Evolutionary conservation across 257 asterid species (phyloP), one percentile per base, ranked within the genome.

Genomic region (Voacanga thouarsii): DNA sequence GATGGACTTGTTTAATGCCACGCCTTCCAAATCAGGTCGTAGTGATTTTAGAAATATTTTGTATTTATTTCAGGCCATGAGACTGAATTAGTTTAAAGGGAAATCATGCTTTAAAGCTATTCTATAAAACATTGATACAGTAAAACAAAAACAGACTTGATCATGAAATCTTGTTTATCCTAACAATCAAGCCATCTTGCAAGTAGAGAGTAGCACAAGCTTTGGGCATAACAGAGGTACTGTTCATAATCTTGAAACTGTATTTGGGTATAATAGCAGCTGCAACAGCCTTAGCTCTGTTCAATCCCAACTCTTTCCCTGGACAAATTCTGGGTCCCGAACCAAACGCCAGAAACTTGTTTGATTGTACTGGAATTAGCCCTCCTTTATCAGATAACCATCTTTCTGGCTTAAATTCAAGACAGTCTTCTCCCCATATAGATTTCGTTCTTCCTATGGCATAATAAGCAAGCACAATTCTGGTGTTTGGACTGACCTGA

Each of bases 251-350:
- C 5, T 71, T 14, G 50, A 71, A 23, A 71, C 2, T 7, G 8
- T 71, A 71, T 4, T 45, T 71, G 60, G 15, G 50, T n/a, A 78
- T 37, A 14, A 78, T 67, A 15, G 81, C 30, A 1, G 81, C 81
- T 8, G 56, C 75, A 9, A 78, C 51, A 7, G 63, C n/a, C 80
- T 75, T 80, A 70, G 69, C 69, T 9, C 69, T 75, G 12, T 63
- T 80, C 11, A 75, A 92, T 0, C 97, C 98, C 85, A 93, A 63
- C 75, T 93, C 98, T 80, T 87, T 92, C 41, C 98, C 98, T 6
- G 92, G 75, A 18, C 98, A 93, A 21, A 90, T 86, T n/a, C 98
- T 80, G 18, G 98, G 98, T 41, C 98, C 98, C 10, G 97, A 97
- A 72, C 92, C 90, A 79, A 93, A 93, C 45, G 98, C 92, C n/a